These are phyloP conservation scores for Globisporangium lucens DNA, from an alignment of 352 stramenopile species.

Conservation along the genomic window DNA sequence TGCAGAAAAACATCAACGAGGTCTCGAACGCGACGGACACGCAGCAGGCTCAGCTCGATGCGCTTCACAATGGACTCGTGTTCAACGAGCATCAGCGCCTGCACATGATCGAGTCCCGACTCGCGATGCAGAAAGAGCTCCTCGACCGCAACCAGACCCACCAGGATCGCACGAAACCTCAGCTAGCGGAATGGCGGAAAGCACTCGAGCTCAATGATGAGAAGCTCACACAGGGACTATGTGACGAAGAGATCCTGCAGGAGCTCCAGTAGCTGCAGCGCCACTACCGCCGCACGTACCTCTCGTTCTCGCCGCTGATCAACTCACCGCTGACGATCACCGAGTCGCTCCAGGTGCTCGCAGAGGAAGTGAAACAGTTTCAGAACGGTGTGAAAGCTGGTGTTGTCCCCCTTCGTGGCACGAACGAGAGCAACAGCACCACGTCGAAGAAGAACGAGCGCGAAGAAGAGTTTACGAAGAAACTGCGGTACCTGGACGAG, in stretches of 20 bases:
- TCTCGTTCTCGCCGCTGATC: conserved; percentile 57
- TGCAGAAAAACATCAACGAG: conserved; percentile 49
- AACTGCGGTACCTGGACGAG: conserved; percentile 63
- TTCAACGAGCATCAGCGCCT: conserved; percentile 60
- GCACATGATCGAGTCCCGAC: conserved; percentile 46
- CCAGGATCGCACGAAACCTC: conserved; percentile 63
- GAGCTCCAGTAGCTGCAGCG: conserved; percentile 64
- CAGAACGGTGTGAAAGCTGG: conserved; percentile 46
- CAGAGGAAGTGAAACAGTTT: conserved; percentile 57
- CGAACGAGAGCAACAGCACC: conserved; percentile 7
- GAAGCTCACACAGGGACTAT: conserved; percentile 47
- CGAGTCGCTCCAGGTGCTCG: conserved; percentile 51
- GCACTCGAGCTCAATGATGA: conserved; percentile 58
- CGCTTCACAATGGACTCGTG: conserved; percentile 41
- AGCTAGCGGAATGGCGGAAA: conserved; percentile 67
- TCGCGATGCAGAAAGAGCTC: conserved; percentile 68
- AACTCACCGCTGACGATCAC: conserved; percentile 56
- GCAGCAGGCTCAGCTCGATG: conserved; percentile 55
- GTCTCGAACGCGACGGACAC: conserved; percentile 32
- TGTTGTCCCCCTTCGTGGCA: conserved; percentile 33
- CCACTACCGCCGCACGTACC: conserved; percentile 54
- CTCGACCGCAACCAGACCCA: conserved; percentile 64
- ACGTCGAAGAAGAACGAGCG: conserved; percentile 25
- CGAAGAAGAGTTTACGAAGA: conserved; percentile 49
- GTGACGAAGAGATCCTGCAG: conserved; percentile 57